These are phyloP conservation scores for Elasticomyces elasticus DNA, from an alignment of 495 filamentous ascomycete genomes.

Conservation along the genomic window DNA sequence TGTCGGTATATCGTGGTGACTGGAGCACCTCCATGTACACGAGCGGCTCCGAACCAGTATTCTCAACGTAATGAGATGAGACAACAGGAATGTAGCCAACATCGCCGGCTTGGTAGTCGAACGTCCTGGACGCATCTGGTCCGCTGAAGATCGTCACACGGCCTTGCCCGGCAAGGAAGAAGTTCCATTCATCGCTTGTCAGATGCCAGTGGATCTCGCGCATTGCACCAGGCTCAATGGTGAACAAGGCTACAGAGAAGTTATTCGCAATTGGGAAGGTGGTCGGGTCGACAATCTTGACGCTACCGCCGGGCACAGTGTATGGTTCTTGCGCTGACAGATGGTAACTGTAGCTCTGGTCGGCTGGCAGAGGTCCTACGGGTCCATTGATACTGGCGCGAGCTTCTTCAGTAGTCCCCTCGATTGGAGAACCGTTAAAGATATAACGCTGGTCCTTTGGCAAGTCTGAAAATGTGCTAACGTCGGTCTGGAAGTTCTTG, in stretches of 20 bases:
- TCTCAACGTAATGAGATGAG: slow-evolving; percentile 55
- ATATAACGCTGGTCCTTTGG: slow-evolving; percentile 56
- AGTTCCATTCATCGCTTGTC: slow-evolving; percentile 49
- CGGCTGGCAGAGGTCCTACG: slow-evolving; percentile 45
- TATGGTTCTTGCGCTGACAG: slow-evolving; percentile 53
- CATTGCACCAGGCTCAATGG: slow-evolving; percentile 48
- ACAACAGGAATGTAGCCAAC: slow-evolving; percentile 53
- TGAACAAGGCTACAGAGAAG: slow-evolving; percentile 55
- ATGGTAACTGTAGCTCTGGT: slow-evolving; percentile 54
- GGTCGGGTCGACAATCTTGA: slow-evolving; percentile 57
- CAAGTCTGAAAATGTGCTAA: slow-evolving; percentile 47
- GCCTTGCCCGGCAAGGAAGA: slow-evolving; percentile 42
- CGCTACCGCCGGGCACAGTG: slow-evolving; percentile 49
- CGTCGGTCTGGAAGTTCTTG: slow-evolving; percentile 50
- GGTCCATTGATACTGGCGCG: slow-evolving; percentile 39
- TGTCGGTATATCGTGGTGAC: slow-evolving; percentile 13
- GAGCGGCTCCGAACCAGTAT: slow-evolving; percentile 25
- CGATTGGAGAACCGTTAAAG: slow-evolving; percentile 50
- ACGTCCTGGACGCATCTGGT: slow-evolving; percentile 32
- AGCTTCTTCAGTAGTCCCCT: neutral
- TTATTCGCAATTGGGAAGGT: slow-evolving; percentile 52
- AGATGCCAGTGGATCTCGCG: slow-evolving; percentile 55
- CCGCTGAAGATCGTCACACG: slow-evolving; percentile 44
- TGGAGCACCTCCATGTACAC: slow-evolving; percentile 18
- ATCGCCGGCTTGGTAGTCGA: slow-evolving; percentile 44